These are phyloP conservation scores for Cyclocybe cylindracea DNA, from an alignment of 768 basidiomycete species.

Conservation along the genomic window DNA sequence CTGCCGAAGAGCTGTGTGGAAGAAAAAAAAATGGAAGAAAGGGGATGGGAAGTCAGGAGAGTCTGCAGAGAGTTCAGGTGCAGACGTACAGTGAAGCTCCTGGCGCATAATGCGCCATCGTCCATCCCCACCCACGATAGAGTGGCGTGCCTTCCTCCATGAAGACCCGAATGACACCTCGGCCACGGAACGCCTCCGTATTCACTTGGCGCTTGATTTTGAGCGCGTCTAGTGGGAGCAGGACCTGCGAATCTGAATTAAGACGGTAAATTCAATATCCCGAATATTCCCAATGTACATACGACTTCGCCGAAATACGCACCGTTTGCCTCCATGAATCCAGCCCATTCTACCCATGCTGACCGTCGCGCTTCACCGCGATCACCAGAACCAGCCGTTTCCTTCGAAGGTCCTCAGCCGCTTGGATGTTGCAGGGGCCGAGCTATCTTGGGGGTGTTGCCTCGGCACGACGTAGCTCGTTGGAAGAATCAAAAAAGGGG, in stretches of 20 bases:
- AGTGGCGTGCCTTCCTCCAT: conserved; percentile 89
- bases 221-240: conserved; percentile 94
- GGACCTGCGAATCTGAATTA: conserved; percentile 47
- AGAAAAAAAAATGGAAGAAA: no score
- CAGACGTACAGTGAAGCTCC: conserved; percentile 87
- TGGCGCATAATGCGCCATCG: conserved; percentile 95
- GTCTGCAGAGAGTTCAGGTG: neutral
- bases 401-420: no score
- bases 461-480: no score
- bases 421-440: no score
- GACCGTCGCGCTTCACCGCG: no score
- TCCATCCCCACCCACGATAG: conserved; percentile 99
- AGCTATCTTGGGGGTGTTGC: no score
- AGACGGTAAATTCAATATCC: neutral
- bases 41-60: neutral
- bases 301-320: conserved; percentile 60
- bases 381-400: no score
- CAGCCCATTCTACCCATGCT: no score
- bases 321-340: no score
- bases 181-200: conserved; percentile 96
- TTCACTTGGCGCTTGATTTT: conserved; percentile 99
- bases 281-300: conserved; percentile 23
- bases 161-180: conserved; percentile 87
- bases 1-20: conserved; percentile 92
- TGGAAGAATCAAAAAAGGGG: no score